Base-by-base conservation (phyloP, 2,329 filamentous ascomycete genomes). In the Apiospora rasikravindrae region DNA sequence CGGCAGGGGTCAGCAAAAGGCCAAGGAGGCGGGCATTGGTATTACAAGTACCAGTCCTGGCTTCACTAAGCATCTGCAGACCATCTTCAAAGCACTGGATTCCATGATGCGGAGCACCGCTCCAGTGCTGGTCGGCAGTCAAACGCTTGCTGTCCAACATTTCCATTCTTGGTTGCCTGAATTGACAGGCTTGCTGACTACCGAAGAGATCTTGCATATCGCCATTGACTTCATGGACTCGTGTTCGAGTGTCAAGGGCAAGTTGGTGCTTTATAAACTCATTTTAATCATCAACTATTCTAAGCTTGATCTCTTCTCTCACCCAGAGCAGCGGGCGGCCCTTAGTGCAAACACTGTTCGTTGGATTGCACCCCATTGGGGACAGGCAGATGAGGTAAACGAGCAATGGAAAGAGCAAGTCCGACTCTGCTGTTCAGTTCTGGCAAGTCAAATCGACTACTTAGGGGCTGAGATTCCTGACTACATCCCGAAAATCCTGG, bases 121-220 rank as follows among this genome's bases (percentile, higher is more conserved):
- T 2, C 93, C 96, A 0, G 91, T 95, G 24, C 85, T 98, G 33
- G 93, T 98, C 19, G 96, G 96, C 45, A 98, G 94, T 74, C 97
- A 99, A 83, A 98, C 96, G 0, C 86, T 99, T 69, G 91, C 97
- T 2, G 95, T 98, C 16, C 96, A 99, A 82, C 94, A 98, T 81
- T 97, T 98, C 81, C 96, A 98, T 80, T 93, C 94, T 0, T 99
- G 96, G 96, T 86, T 99, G n/a, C 96, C 96, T 0, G 96, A 98
- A 80, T 89, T 99, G 13, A 87, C 90, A 0, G 90, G 92, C 1
- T 87, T 96, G 49, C 87, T 98, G 79, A 89, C 88, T 4, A 91
- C 92, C 0, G 92, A 95, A 77, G 96, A 98, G 80, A 96, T 98
- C 66, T 85, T 98, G 70, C 93, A 97, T 77, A 93, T 98, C 74